Base-by-base conservation (phyloP, 805 yeast genomes). In the Yarrowia sp. region DNA sequence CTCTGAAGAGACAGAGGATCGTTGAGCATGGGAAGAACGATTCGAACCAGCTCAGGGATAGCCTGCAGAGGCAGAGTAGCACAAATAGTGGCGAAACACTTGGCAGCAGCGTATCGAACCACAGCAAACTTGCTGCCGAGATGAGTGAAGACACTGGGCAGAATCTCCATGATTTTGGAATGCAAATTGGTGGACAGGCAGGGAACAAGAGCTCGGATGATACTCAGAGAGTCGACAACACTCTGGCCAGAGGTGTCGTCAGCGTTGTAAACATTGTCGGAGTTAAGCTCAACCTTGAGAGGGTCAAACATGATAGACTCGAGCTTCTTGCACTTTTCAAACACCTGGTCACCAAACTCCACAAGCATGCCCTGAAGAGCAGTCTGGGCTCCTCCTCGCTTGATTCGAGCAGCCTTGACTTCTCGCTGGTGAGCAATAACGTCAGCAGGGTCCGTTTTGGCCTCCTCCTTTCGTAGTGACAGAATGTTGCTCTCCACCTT, bases 21-120 rank as follows among this genome's bases (percentile, higher is more conserved):
- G 69, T 86, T 86, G 73, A 92, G 77, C 82, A 90, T 80, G 0
- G 98, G 97, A 44, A 96, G 77, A 1, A 93, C 81, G 8, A 83
- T 79, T 69, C 87, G 85, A n/a, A 95, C 92, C 66, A 93, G 79
- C 67, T 84, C 85, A 8, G 96, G 87, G 75, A 95, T 88, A 0
- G 91, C 90, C 35, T 79, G 77, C 0, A 89, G 80, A 2, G 96
- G 91, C 45, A 85, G 77, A 0, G 84, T 84, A 11, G 85, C 81
- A 67, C 96, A 88, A 33, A 92, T 78, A 1, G 89, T 84, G 0
- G 98, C 91, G 69, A 93, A 82, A 67, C 96, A 89, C 74, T 90
- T 90, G 1, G 99, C 91, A 2, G 96, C 86, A 0, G 97, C 88
- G 74, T 90, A 93, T 50, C 99, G 81, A 71, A 95, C 83, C 1